phyloP scores from a whole-genome alignment of 257 asterid genomes.

The Coffea canephora region DNA sequence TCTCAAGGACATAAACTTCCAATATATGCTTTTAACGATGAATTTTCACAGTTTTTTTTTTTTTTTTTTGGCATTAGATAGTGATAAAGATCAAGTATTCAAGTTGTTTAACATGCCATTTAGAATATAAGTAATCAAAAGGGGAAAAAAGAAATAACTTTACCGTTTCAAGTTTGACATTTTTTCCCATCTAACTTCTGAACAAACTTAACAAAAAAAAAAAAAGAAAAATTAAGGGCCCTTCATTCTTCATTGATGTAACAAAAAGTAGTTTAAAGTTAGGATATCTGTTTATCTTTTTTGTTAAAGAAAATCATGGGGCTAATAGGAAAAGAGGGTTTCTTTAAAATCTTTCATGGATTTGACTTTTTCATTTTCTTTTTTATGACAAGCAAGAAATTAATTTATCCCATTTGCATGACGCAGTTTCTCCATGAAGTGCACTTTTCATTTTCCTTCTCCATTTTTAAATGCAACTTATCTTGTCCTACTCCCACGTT shows the following conservation, averaged over 20 bases:
- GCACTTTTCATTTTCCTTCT: background rate
- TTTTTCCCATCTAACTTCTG: too few relatives aligned
- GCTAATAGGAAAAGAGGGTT: background rate
- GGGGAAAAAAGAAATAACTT: too few relatives aligned
- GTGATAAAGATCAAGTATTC: background rate
- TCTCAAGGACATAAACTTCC: too few relatives aligned
- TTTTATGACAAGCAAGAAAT: background rate
- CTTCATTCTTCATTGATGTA: background rate
- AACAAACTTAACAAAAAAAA: too few relatives aligned
- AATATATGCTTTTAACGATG: too few relatives aligned
- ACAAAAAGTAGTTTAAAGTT: background rate
- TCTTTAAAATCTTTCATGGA: background rate
- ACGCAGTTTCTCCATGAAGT: background rate
- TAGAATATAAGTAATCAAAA: too few relatives aligned
- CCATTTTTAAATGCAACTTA: background rate
- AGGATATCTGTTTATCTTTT: background rate
- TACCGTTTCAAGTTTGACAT: background rate
- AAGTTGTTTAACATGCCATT: too few relatives aligned
- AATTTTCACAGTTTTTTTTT: background rate
- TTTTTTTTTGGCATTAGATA: background rate
- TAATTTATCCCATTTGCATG: too few relatives aligned
- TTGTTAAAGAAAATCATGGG: too few relatives aligned
- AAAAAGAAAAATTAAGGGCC: background rate
- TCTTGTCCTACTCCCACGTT: background rate
- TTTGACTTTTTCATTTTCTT: too few relatives aligned